Percentiles rank a stretch among this genome's conserved stretches.
phyloP scores from a whole-genome alignment of 2,329 filamentous ascomycete species.

The Fusarium sp. region DNA sequence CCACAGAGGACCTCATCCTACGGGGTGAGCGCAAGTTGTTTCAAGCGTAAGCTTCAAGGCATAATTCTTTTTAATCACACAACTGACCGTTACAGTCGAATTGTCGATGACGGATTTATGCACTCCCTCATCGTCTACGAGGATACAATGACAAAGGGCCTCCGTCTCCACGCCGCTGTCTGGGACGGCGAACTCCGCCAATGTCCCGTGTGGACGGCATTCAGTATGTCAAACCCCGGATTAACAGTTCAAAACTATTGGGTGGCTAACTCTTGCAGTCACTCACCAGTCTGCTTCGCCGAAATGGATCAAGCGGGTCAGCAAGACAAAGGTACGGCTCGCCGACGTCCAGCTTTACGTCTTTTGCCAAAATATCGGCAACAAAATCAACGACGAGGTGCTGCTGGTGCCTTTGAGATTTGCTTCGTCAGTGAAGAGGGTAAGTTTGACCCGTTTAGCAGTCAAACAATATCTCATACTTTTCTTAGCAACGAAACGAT shows the following conservation, averaged over 20 bases:
- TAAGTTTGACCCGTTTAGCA: conserved; percentile 28
- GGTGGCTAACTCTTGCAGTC: conserved; percentile 52
- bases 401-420: conserved; percentile 63
- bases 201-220: conserved; percentile 74
- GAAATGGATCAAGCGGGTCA: conserved; percentile 64
- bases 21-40: conserved; percentile 64
- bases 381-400: conserved; percentile 63
- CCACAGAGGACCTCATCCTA: conserved; percentile 60
- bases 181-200: conserved; percentile 65
- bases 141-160: conserved; percentile 60
- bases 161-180: conserved; percentile 68
- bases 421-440: conserved; percentile 59
- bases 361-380: conserved; percentile 68
- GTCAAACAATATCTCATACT: conserved; percentile 18
- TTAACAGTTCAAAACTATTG: too few relatives aligned
- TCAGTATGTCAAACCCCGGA: conserved; percentile 57
- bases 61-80: not conserved
- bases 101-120: conserved; percentile 65
- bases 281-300: conserved; percentile 62
- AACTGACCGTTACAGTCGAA: conserved; percentile 58
- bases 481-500: conserved; percentile 46
- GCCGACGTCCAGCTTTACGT: conserved; percentile 69
- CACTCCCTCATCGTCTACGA: conserved; percentile 67
- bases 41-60: conserved; percentile 61
- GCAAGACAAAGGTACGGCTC: conserved; percentile 61